Evolutionary conservation across 2,329 filamentous ascomycete species (phyloP), one percentile per base, ranked within the genome.

Genomic region (Penicillium italicum): DNA sequence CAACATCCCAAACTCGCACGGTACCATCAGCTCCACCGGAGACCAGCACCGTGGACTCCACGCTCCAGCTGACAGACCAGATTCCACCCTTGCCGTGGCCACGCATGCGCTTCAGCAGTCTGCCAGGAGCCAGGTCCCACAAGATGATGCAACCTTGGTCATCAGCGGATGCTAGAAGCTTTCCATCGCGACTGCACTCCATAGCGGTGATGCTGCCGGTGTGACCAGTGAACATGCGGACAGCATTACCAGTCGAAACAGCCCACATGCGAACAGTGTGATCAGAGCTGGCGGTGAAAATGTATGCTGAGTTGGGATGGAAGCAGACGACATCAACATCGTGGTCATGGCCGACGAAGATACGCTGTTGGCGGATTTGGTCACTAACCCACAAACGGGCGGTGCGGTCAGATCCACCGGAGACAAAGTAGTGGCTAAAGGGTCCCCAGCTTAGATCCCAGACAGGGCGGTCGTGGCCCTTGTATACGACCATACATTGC

Each of bases 201-300:
- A 97, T 77, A 0, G 91, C 84, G 14, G 88, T 95, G 69, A 97
- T 86, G 67, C 91, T 90, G 47, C 94, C 91, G 0, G 85, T 88
- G 69, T 99, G 94, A 1, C 94, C 94, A 0, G 90, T 91, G 70
- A 97, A 96, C 67, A 97, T 85, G 26, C 94, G 88, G 5, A 97
- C 90, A 34, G 91, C 91, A 59, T 87, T 86, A 28, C 94, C 94
- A 9, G 88, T 93, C 11, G 85, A 83, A n/a, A 97, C 84, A 10
- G 91, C 87, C 94, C 94, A 99, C 93, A 99, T 97, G 30, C 94
- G 87, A 33, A 97, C 90, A 0, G 91, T 94, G 73, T 93, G 93
- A 74, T 99, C 92, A 62, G 89, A 89, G 12, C 91, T 95, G 4
- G 89, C 91, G 0, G 94, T 97, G 74, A 99, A 97, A 42, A 97